phyloP scores from a whole-genome alignment of 2,329 filamentous ascomycete species.

The Scedosporium apiospermum region DNA sequence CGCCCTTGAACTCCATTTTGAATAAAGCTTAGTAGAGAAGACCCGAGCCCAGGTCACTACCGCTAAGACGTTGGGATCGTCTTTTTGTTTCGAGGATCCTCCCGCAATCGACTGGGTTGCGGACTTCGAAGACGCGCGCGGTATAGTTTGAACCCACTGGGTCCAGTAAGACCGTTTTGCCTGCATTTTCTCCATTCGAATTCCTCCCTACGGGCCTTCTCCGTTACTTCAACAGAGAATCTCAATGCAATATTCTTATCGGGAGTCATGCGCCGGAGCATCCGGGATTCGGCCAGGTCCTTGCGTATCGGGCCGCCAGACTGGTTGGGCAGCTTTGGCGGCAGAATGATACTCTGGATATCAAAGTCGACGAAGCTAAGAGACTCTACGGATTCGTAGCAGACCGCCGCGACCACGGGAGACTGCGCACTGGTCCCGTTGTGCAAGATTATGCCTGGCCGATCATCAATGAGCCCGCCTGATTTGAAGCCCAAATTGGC shows the following conservation, averaged over 20 bases:
- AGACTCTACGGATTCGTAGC: neutral
- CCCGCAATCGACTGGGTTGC: neutral
- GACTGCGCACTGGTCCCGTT: neutral
- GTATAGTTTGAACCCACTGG: neutral
- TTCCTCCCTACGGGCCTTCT: neutral
- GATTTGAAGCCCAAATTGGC: neutral
- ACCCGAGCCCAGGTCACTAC: neutral
- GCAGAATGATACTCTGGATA: neutral
- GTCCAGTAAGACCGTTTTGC: neutral
- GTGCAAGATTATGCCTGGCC: neutral
- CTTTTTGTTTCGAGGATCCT: neutral
- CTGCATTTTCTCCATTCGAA: slow-evolving; percentile 1
- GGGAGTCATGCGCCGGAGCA: neutral
- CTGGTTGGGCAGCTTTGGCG: neutral
- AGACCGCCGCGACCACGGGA: neutral
- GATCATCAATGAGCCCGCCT: neutral
- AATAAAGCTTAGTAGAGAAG: neutral
- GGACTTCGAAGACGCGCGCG: neutral
- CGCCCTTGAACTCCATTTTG: neutral
- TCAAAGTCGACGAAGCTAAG: neutral
- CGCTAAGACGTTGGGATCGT: neutral
- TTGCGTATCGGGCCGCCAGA: neutral
- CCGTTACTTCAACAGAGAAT: neutral
- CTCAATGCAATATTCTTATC: neutral
- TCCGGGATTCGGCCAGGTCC: neutral